phyloP scores from a whole-genome alignment of 148 eudicot genomes.

The Fallopia convolvulus region DNA sequence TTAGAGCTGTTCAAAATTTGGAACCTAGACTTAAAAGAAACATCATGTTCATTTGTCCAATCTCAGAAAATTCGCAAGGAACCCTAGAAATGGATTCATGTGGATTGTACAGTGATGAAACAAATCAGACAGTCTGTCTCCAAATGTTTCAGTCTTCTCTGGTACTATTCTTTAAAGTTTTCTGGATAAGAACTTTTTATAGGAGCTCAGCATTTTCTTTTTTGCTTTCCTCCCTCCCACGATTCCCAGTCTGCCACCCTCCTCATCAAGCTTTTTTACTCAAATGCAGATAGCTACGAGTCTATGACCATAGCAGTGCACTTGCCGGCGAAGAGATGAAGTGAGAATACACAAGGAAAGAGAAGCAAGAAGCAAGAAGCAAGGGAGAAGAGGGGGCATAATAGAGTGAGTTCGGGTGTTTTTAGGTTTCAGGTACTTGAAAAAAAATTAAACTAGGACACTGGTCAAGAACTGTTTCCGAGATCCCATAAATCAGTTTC shows the following conservation, averaged over 20 bases:
- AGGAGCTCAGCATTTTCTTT: neutral
- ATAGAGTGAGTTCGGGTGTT: no score
- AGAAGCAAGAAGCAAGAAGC: no score
- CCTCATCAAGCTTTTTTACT: neutral
- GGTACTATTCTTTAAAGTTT: neutral
- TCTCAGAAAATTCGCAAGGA: neutral
- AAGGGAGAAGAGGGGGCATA: no score
- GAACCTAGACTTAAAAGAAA: neutral
- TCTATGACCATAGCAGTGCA: no score
- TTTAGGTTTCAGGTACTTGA: no score
- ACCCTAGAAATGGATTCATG: neutral
- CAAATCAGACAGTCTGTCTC: neutral
- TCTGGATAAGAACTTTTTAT: neutral
- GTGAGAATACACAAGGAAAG: no score
- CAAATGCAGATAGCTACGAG: neutral
- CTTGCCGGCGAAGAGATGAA: no score
- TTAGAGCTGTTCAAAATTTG: neutral
- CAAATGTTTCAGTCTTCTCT: neutral
- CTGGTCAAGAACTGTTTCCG: no score
- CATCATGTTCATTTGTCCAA: neutral
- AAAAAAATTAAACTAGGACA: no score
- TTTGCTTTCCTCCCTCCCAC: neutral
- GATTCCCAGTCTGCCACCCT: neutral
- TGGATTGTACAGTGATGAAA: neutral
- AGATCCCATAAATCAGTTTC: no score